Evolutionary conservation across 2,329 filamentous ascomycete species (phyloP), one percentile per base, ranked within the genome.

Genomic region (Paecilomyces niveus): DNA sequence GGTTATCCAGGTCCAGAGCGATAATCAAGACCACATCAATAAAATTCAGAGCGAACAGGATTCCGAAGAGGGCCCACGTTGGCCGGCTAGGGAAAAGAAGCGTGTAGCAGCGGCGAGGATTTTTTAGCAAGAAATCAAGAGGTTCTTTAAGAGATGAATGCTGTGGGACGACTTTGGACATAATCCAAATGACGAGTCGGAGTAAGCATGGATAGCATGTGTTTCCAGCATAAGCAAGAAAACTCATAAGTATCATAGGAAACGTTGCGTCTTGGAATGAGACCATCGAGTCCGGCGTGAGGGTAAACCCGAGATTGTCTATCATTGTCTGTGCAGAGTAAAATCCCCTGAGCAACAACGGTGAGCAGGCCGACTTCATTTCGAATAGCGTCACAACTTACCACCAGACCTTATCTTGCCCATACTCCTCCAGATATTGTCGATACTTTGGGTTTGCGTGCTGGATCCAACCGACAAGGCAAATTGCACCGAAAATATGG

Each of bases 41-140:
- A 9, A 77, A 72, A 63, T 85, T 86, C 35, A 87, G 74, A 0
- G 71, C 64, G 7, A 84, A 64, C 3, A 85, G 73, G 51, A 80
- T 79, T 9, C 74, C 72, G 6, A 82, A 76, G 0, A 86, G 76
- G 55, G 80, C 77, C 83, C 83, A 86, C 0, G 85, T 87, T 8
- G 83, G 79, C n/a, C 73, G 71, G 32, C 79, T 77, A 0, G 84
- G 85, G 63, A 88, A 88, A 3, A 88, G 77, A 2, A 85, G 78
- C 3, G 83, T 86, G 64, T 85, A 87, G 63, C 84, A 86, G 6
- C 85, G 76, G 53, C 85, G 78, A 0, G 85, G 85, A 67, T 88
- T 83, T 55, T 86, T 80, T 10, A 88, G 78, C 0, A 88, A 73
- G 62, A 87, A 88, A 1, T 74, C 70, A 0, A 87, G 70, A 0